phyloP scores from a whole-genome alignment of 106 monocot species.

The Dendrobium huoshanense region DNA sequence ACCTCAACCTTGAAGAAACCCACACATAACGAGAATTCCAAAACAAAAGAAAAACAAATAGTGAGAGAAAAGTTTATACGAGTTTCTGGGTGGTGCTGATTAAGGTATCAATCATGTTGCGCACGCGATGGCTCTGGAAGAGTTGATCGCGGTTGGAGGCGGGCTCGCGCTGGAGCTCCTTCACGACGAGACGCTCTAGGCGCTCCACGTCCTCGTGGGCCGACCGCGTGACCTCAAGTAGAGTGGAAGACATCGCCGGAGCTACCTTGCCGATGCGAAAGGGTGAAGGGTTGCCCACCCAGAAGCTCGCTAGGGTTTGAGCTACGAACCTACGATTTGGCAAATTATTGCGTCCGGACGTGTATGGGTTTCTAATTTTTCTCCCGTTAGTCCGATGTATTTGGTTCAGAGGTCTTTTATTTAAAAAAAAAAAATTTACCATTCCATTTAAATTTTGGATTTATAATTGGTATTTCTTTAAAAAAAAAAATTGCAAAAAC shows the following conservation, averaged over 20 bases:
- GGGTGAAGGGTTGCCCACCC: background rate
- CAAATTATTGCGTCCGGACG: too few species aligned
- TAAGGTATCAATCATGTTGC: conserved; percentile 68
- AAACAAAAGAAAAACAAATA: background rate
- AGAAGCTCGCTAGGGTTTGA: background rate
- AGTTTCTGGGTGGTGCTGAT: conserved; percentile 66
- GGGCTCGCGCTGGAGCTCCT: conserved; percentile 92
- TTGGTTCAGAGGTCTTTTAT: too few species aligned
- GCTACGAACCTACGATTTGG: background rate
- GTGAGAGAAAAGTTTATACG: conserved; percentile 19
- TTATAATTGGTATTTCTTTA: too few species aligned
- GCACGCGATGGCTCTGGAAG: conserved; percentile 89
- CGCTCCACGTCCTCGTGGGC: conserved; percentile 94
- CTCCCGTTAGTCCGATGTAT: too few species aligned
- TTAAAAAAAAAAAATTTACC: too few species aligned
- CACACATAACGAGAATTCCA: background rate
- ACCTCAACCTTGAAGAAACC: conserved; percentile 46
- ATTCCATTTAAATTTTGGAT: too few species aligned
- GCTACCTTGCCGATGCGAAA: conserved; percentile 1
- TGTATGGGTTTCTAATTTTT: too few species aligned
- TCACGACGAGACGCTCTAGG: conserved; percentile 75
- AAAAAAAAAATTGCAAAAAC: too few species aligned
- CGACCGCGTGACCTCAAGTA: conserved; percentile 83
- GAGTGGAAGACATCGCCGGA: conserved; percentile 76
- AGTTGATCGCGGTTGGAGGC: conserved; percentile 74